phyloP scores from a whole-genome alignment of 306 rosid species.

The Fragaria nilgerrensis region DNA sequence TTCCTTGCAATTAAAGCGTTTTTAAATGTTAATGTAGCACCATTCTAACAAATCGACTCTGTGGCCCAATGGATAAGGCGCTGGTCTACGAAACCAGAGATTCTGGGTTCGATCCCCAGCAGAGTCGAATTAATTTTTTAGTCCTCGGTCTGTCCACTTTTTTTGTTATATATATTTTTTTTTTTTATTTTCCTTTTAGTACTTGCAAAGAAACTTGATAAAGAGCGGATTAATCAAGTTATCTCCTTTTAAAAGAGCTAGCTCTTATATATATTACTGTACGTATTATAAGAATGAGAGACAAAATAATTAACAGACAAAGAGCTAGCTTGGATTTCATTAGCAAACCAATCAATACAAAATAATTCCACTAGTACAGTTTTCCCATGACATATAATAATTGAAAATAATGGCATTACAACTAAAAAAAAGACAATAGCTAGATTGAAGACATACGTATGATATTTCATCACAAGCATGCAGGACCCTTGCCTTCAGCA shows the following conservation, averaged over 20 bases:
- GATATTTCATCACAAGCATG: background rate
- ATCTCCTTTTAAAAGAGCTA: background rate
- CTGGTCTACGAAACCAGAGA: conserved; percentile 99
- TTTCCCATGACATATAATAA: background rate
- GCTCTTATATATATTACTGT: too few species aligned
- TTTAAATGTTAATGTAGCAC: too few species aligned
- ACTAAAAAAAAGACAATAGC: background rate
- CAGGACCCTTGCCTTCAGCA: background rate
- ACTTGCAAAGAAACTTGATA: background rate
- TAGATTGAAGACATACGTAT: background rate
- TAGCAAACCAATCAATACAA: background rate
- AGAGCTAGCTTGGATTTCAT: conserved; percentile 1
- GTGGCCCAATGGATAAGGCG: conserved; percentile 98
- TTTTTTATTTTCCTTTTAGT: background rate
- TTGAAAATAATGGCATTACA: background rate
- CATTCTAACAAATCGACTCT: background rate
- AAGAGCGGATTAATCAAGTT: background rate
- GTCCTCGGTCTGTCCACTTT: background rate
- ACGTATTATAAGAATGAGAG: too few species aligned
- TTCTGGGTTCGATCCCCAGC: conserved; percentile 98
- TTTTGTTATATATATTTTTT: too few species aligned
- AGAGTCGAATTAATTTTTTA: background rate
- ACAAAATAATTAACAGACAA: background rate
- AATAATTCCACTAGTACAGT: background rate
- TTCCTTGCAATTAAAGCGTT: too few species aligned